Evolutionary conservation across 768 basidiomycete genomes (phyloP).

Genomic region (Pilatotrama ljubarskyi): DNA sequence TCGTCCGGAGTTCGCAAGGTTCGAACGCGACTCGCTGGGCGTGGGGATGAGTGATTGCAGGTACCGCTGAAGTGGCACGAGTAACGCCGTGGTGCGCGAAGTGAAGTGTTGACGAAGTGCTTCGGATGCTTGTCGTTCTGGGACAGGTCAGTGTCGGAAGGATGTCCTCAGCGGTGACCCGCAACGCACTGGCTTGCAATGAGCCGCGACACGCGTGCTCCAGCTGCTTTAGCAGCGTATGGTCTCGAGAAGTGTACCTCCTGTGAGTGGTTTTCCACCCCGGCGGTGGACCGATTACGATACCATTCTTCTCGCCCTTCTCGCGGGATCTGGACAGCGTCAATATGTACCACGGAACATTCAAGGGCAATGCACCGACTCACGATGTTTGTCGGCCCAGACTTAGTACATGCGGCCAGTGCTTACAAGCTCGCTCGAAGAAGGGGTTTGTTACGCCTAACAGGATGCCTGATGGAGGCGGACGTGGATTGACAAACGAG

Average conservation of each 20-base stretch:
- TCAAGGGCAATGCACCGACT: too few relatives aligned
- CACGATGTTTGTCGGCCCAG: conserved; percentile 55
- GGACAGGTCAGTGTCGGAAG: neutral
- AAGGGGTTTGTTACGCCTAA: conserved; percentile 90
- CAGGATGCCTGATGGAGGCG: conserved; percentile 74
- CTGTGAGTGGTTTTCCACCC: conserved; percentile 84
- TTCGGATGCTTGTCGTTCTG: conserved; percentile 64
- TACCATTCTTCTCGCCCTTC: conserved; percentile 25
- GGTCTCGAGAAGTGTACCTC: conserved; percentile 85
- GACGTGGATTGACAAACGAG: conserved; percentile 74
- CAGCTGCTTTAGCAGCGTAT: conserved; percentile 65
- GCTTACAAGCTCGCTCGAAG: conserved; percentile 73
- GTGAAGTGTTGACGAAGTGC: conserved; percentile 80
- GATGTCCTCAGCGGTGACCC: too few relatives aligned
- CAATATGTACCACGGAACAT: too few relatives aligned
- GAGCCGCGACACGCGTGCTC: conserved; percentile 59
- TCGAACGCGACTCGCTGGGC: conserved; percentile 45
- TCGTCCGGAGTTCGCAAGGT: conserved; percentile 23
- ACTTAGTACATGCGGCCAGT: conserved; percentile 86
- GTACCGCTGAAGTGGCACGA: conserved; percentile 90
- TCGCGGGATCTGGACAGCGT: neutral
- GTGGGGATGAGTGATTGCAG: conserved; percentile 84
- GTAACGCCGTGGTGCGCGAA: conserved; percentile 79
- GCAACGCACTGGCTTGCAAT: conserved; percentile 51
- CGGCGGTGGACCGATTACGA: conserved; percentile 47